These are phyloP conservation scores for Diaporthe destruens DNA, from an alignment of 2,329 filamentous ascomycete genomes.

Conservation along the genomic window DNA sequence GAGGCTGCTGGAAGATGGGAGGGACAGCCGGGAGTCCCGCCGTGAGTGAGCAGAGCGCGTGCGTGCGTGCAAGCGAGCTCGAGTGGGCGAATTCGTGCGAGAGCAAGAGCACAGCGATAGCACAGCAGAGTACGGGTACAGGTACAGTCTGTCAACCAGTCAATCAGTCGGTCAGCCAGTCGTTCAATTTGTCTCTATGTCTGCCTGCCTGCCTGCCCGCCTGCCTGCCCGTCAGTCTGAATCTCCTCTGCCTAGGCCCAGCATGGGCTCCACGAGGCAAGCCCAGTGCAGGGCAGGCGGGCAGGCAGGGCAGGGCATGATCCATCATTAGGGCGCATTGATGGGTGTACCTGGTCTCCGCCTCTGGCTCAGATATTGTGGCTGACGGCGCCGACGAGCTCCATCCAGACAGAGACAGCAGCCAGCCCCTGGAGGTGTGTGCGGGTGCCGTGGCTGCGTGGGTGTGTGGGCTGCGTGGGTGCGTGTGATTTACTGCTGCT, in stretches of 20 bases:
- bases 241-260: not conserved
- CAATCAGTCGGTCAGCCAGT: not conserved
- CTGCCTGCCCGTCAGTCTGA: not conserved
- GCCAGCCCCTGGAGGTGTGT: not conserved
- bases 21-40: constrained; percentile 14
- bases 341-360: constrained; percentile 28
- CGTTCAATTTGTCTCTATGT: not conserved
- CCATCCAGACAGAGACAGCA: not conserved
- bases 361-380: constrained; percentile 30
- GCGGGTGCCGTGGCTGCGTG: constrained; percentile 6
- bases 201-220: not conserved
- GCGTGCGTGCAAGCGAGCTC: not conserved
- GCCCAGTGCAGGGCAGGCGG: not conserved
- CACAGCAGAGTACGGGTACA: not conserved
- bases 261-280: constrained; percentile 26
- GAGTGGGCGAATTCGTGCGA: not conserved
- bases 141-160: not conserved
- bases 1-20: constrained; percentile 3
- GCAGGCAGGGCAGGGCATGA: constrained; percentile 10
- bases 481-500: too few species aligned
- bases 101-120: not conserved
- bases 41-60: not conserved
- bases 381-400: constrained; percentile 23
- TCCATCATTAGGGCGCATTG: constrained; percentile 32
- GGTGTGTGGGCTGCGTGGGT: not conserved